Base-by-base conservation (phyloP, 192 early-diverging fungal species). In the Jimgerdemannia flammicorona region DNA sequence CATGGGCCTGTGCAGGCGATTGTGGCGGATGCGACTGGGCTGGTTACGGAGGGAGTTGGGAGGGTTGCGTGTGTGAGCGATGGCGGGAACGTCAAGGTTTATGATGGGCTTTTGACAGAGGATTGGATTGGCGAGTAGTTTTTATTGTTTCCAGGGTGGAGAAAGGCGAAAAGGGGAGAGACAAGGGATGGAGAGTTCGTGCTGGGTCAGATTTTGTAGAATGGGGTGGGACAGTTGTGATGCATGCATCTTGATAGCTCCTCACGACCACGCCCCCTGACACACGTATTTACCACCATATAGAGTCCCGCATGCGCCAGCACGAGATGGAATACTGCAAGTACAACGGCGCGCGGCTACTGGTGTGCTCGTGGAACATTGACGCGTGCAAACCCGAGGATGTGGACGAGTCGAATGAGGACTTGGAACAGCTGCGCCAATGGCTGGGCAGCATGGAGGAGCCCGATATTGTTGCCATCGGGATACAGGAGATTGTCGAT, bases 281-380 rank as follows among this genome's bases (percentile, higher is more conserved):
- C 29, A 29, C 29, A 29, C 29, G 29, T 29, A 29, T 29, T 29
- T 29, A 29, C 29, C 29, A 29, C 29, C 29, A 29, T 1, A 59
- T 2, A 59, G 49, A 59, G 49, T 77, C 84, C 43, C 85, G 89
- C 76, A 86, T 96, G 84, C 77, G 84, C 40, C 78, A 85, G 2
- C 87, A 87, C 40, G 88, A 89, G 69, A 72, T 77, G 66, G 86
- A 91, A 49, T 94, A 89, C 73, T 88, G 89, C 44, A 83, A 73
- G 6, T 92, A 89, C 81, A 85, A 88, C 29, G 84, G 90, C 40
- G 70, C 95, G 11, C 85, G 88, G 8, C 81, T 97, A 40, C 83
- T 96, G 70, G 89, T 99, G 40, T 93, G 92, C 74, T 95, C 93
- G 67, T 99, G 93, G 93, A 99, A 99, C 82, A 93, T 96, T 74